Evolutionary conservation across 495 filamentous ascomycete genomes (phyloP).

Genomic region (Pyrenula massariospora): DNA sequence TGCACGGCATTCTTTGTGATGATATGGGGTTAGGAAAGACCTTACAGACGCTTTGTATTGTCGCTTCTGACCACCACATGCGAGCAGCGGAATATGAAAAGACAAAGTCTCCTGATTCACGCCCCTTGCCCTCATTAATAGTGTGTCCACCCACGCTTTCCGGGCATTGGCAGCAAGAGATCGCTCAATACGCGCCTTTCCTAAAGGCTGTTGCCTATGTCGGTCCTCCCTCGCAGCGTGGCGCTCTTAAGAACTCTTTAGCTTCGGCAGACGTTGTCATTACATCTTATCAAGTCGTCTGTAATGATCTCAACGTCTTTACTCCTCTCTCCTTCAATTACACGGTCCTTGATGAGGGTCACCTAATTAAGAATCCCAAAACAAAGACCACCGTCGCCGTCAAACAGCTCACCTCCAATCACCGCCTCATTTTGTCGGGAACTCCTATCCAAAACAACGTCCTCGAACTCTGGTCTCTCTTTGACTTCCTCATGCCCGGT

Average conservation of each 20-base stretch:
- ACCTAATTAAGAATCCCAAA: slow-evolving; percentile 96
- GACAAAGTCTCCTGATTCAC: slow-evolving; percentile 61
- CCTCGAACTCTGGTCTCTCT: slow-evolving; percentile 95
- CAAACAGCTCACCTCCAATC: slow-evolving; percentile 78
- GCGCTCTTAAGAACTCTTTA: slow-evolving; percentile 52
- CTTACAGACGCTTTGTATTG: slow-evolving; percentile 92
- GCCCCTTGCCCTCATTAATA: slow-evolving; percentile 81
- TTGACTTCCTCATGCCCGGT: slow-evolving; percentile 98
- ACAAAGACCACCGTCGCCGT: slow-evolving; percentile 87
- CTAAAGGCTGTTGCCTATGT: slow-evolving; percentile 80
- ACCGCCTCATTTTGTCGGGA: slow-evolving; percentile 89
- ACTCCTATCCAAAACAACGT: slow-evolving; percentile 99
- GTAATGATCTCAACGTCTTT: slow-evolving; percentile 84
- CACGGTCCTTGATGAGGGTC: slow-evolving; percentile 90
- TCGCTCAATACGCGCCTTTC: slow-evolving; percentile 90
- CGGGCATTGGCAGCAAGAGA: slow-evolving; percentile 97
- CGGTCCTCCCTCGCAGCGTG: slow-evolving; percentile 70
- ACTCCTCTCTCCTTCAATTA: slow-evolving; percentile 88
- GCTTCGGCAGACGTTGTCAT: slow-evolving; percentile 79
- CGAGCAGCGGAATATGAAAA: slow-evolving; percentile 80
- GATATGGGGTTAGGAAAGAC: slow-evolving; percentile 99
- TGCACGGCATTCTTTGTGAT: slow-evolving; percentile 96
- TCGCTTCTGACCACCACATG: slow-evolving; percentile 91
- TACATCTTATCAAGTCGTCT: slow-evolving; percentile 93
- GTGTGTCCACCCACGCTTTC: slow-evolving; percentile 96